Conservation (phyloP, 1,284 basidiomycete species). For the Trichosporon asahii region DNA sequence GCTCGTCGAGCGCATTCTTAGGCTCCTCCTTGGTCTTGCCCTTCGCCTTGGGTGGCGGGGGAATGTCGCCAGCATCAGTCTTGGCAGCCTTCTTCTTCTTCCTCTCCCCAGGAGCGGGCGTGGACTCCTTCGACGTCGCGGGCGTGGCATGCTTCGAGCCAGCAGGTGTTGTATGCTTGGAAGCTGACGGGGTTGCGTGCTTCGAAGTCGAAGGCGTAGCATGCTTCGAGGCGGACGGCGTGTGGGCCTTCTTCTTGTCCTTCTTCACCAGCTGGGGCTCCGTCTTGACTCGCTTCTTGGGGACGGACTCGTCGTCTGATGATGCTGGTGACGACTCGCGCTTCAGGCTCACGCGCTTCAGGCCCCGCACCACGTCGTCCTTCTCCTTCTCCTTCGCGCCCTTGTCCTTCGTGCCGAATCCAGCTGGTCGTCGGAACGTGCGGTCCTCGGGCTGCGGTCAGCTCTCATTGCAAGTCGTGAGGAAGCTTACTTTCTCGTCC, state of each 20-base stretch:
- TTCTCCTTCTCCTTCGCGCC: not conserved
- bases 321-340: not conserved
- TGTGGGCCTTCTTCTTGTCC: not conserved
- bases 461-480: not conserved
- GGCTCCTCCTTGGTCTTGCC: not conserved
- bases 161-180: not conserved
- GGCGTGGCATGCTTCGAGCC: not conserved
- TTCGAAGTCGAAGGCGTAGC: not conserved
- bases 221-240: no score
- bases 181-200: not conserved
- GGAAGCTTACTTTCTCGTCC: slow-evolving; percentile 8
- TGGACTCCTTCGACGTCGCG: not conserved
- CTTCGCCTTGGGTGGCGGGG: slow-evolving; percentile 3
- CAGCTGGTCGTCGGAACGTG: not conserved
- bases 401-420: slow-evolving; percentile 4
- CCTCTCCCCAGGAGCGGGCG: not conserved
- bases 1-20: slow-evolving; percentile 20
- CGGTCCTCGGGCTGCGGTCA: slow-evolving; percentile 4
- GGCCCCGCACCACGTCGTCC: not conserved
- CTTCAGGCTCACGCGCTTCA: slow-evolving; percentile 5
- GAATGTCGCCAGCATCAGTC: not conserved
- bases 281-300: slow-evolving; percentile 14
- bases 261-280: not conserved
- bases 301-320: not conserved
- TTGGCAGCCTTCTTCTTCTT: slow-evolving; percentile 2